Evolutionary conservation across 805 yeast genomes (phyloP).

Genomic region (Debaryomyces hansenii): DNA sequence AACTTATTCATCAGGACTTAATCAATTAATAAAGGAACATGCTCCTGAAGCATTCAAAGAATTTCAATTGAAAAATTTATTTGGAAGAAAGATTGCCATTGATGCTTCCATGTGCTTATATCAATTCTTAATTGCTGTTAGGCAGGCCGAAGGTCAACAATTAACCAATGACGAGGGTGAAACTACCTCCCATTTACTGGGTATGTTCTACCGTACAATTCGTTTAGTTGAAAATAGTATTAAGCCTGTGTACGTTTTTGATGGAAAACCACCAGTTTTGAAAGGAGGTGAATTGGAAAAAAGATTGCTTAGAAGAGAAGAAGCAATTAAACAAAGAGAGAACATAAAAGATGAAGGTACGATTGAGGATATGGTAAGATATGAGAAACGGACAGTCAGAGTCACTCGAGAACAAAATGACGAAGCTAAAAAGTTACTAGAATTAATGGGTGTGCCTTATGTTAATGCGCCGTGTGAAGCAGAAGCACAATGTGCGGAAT

Average conservation of each 20-base stretch:
- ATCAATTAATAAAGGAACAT: slow-evolving; percentile 82
- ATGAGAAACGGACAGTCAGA: slow-evolving; percentile 83
- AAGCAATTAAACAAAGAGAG: slow-evolving; percentile 74
- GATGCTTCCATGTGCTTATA: slow-evolving; percentile 96
- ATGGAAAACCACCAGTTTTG: slow-evolving; percentile 94
- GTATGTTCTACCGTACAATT: slow-evolving; percentile 92
- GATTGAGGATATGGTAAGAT: slow-evolving; percentile 69
- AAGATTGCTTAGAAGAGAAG: slow-evolving; percentile 76
- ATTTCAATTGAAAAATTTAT: slow-evolving; percentile 78
- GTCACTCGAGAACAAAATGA: slow-evolving; percentile 91
- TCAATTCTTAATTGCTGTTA: slow-evolving; percentile 92
- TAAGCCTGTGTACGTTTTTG: slow-evolving; percentile 95
- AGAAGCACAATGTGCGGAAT: slow-evolving; percentile 95
- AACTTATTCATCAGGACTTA: slow-evolving; percentile 59
- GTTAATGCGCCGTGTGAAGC: slow-evolving; percentile 97
- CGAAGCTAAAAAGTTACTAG: slow-evolving; percentile 80
- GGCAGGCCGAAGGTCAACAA: slow-evolving; percentile 96
- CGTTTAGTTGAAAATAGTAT: slow-evolving; percentile 89
- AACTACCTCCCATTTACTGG: slow-evolving; percentile 90
- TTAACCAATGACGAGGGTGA: slow-evolving; percentile 86
- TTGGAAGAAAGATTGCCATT: slow-evolving; percentile 96
- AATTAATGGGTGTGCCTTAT: slow-evolving; percentile 92
- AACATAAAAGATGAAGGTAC: slow-evolving; percentile 80
- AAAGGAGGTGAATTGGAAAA: slow-evolving; percentile 93
- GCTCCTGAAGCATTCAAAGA: slow-evolving; percentile 81